Evolutionary conservation across 768 basidiomycete genomes (phyloP).

Genomic region (Hygrocybe coccinea): DNA sequence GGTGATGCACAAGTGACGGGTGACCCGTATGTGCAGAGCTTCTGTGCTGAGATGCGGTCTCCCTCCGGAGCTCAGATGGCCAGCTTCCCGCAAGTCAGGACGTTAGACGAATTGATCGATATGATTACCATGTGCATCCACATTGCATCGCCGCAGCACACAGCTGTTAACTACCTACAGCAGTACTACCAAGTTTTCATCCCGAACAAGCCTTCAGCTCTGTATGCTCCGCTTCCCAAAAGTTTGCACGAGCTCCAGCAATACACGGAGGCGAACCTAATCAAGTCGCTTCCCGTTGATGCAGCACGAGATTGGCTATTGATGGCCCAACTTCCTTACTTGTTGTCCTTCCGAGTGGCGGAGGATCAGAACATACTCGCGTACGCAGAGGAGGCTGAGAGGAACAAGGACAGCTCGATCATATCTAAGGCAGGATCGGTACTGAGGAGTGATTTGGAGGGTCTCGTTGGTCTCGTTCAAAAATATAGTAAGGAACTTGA

Average conservation of each 20-base stretch:
- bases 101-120: constrained; percentile 26
- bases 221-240: constrained; percentile 22
- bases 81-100: constrained; percentile 25
- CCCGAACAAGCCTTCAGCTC: constrained; percentile 28
- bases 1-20: constrained; percentile 19
- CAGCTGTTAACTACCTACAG: constrained; percentile 32
- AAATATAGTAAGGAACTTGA: constrained; percentile 22
- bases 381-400: constrained; percentile 18
- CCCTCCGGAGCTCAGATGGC: constrained; percentile 17
- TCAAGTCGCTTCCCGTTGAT: constrained; percentile 23
- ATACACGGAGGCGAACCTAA: constrained; percentile 17
- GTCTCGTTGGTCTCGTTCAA: constrained; percentile 13
- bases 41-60: constrained; percentile 22
- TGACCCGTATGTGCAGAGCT: constrained; percentile 18
- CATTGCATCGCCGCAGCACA: constrained; percentile 30
- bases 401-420: constrained; percentile 3
- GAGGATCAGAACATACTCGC: constrained; percentile 22
- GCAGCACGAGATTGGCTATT: constrained; percentile 23
- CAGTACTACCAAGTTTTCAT: constrained; percentile 32
- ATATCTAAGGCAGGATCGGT: constrained; percentile 22
- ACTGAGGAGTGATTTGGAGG: constrained; percentile 18
- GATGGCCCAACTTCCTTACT: constrained; percentile 28
- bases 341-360: constrained; percentile 25
- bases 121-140: constrained; percentile 31
- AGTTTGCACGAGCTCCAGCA: constrained; percentile 17